phyloP scores from a whole-genome alignment of 306 rosid species.

The Cucurbita maxima region DNA sequence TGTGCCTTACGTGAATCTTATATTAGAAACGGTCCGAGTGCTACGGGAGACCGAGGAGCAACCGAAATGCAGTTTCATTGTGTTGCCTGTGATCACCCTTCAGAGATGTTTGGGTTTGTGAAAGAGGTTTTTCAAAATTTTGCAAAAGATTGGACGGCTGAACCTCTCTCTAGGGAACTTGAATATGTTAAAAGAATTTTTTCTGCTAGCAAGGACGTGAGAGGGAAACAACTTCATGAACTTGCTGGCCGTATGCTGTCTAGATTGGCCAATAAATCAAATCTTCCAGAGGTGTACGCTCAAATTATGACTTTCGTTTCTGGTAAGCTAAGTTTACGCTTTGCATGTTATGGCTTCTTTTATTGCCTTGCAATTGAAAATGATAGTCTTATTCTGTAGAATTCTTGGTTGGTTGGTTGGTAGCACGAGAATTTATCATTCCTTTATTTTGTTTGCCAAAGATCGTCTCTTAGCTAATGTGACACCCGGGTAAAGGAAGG shows the following conservation, averaged over 20 bases:
- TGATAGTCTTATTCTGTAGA: not conserved
- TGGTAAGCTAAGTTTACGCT: constrained; percentile 31
- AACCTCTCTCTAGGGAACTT: constrained; percentile 65
- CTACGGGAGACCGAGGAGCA: constrained; percentile 43
- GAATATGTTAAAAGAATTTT: constrained; percentile 85
- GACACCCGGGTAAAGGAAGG: no score
- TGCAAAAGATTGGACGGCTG: constrained; percentile 80
- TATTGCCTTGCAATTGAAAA: not conserved
- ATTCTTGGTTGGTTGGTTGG: not conserved
- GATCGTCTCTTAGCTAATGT: no score
- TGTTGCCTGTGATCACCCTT: constrained; percentile 92
- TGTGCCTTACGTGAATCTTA: constrained; percentile 77
- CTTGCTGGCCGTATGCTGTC: constrained; percentile 53
- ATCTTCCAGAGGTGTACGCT: constrained; percentile 54
- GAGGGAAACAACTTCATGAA: constrained; percentile 68
- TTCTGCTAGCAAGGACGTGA: constrained; percentile 69
- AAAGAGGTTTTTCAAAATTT: constrained; percentile 87
- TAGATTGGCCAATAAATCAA: constrained; percentile 57
- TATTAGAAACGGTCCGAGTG: constrained; percentile 77
- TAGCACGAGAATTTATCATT: not conserved
- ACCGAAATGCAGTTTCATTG: constrained; percentile 98
- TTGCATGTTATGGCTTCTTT: not conserved
- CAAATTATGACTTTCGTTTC: constrained; percentile 65
- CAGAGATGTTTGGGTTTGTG: constrained; percentile 98
- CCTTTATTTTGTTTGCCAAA: not conserved